Base-by-base conservation (phyloP, 2,329 filamentous ascomycete species). In the Epichloe gansuensis region DNA sequence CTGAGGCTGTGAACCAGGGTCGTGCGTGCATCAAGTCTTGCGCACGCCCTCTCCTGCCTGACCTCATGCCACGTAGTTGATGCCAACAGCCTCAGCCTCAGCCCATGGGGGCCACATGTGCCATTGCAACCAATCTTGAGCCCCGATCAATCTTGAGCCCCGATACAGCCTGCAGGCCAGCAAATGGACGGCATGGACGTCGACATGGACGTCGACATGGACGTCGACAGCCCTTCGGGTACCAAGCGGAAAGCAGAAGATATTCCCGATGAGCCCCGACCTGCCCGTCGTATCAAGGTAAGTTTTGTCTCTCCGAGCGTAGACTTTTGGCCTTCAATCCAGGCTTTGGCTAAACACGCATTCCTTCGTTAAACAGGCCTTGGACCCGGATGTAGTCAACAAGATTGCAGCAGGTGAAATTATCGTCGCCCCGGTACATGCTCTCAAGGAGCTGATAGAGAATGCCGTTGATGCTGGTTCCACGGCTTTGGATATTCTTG, bases 331-430 rank as follows among this genome's bases (percentile, higher is more conserved):
- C 21, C 17, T 5, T 12, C 21, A 23, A 6, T 12, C 17, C 17
- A 15, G 9, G n/a, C 41, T 48, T 11, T 21, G 12, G 43, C 43
- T 41, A 34, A 34, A 39, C 8, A 17, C 31, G n/a, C 27, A 31
- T 31, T 11, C 11, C 8, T 11, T 31, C 27, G 27, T 31, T 9
- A 3, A 38, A 13, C 48, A 95, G 83, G 86, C 91, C 13, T 78
- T 98, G 27, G 87, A 95, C 62, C 83, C 87, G 56, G 85, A 93
- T 71, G 93, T 98, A 23, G 87, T 98, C 58, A 98, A 97, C 74
- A 98, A 97, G 68, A 98, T 98, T 59, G 93, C 93, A 1, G 93
- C 93, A 0, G 93, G 93, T 21, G 93, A 98, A 68, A 98, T 98
- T 61, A 98, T 98, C 55, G 89, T 98, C 47, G 91, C 93, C 2